Evolutionary conservation across 2,329 filamentous ascomycete genomes (phyloP), one percentile per base, ranked within the genome.

Genomic region (Sclerotinia borealis): DNA sequence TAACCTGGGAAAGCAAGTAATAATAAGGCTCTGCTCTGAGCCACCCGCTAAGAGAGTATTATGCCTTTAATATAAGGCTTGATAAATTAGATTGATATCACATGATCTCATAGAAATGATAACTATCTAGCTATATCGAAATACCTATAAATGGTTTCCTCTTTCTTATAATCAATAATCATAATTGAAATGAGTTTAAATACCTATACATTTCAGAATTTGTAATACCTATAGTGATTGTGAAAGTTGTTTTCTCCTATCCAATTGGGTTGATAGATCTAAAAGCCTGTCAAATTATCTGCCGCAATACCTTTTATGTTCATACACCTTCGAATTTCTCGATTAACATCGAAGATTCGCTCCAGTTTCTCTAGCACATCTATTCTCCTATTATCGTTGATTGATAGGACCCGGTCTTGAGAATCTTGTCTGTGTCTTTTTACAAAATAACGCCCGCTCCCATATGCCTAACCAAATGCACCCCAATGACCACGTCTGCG

Each of bases 371-470:
- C 43, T 29, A 43, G 51, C 13, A 58, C 51, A 63, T 66, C 65
- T 70, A 66, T 66, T 60, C 65, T 61, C 56, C 61, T 64, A 55
- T 51, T 64, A 66, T 67, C 65, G 54, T 49, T 58, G 56, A 64
- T 61, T 55, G 45, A 66, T 54, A 65, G 58, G 29, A 63, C 61
- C 19, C 15, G 11, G 45, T 63, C 61, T 59, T 43, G 39, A 60
- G 37, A 39, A 63, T 63, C 54, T 61, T 65, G 56, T 68, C 66
- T 71, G 69, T 62, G 58, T 70, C 68, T 70, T 68, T 71, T 68
- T 70, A 71, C 68, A 68, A 68, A 48, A 59, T 65, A 52, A 67
- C 71, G 67, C 71, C 68, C 66, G 68, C 70, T 71, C 69, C 70
- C 66, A 68, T 31, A 72, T 71, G 70, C 62, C 58, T 59, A 69